A percentile compares a stretch with the other conserved stretches of the same genome.
These are phyloP conservation scores for Cyberlindnera amylophila DNA, from an alignment of 805 yeast species.

Conservation along the genomic window DNA sequence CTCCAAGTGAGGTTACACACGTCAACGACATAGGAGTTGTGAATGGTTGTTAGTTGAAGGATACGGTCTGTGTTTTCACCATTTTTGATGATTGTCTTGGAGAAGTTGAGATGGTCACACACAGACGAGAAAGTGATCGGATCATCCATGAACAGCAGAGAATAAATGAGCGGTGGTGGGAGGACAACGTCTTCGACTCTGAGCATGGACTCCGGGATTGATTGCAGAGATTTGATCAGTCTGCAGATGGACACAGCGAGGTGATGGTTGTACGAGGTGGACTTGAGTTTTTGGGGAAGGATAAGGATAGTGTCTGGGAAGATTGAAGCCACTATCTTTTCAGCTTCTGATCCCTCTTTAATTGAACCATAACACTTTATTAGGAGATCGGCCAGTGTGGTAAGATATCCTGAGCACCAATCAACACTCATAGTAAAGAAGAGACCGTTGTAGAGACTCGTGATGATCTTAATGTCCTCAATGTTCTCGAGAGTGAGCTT, in stretches of 20 bases:
- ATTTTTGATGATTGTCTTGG: conserved; percentile 21
- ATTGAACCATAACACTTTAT: conserved; percentile 1
- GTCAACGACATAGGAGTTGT: conserved; percentile 53
- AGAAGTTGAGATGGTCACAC: conserved; percentile 42
- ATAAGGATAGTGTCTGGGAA: conserved; percentile 3
- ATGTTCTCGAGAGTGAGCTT: conserved; percentile 1
- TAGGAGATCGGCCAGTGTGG: conserved; percentile 3
- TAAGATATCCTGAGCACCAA: conserved; percentile 14
- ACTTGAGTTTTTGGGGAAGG: background rate
- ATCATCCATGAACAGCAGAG: conserved; percentile 37
- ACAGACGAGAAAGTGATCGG: conserved; percentile 43
- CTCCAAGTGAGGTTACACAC: conserved; percentile 54
- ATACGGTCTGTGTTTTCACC: conserved; percentile 17
- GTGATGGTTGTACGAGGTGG: conserved; percentile 5
- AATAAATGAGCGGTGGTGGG: conserved; percentile 38
- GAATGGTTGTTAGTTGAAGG: conserved; percentile 31
- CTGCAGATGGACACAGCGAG: conserved; percentile 9
- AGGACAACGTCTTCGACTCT: conserved; percentile 30
- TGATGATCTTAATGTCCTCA: conserved; percentile 4
- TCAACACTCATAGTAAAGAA: background rate
- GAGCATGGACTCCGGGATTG: conserved; percentile 23
- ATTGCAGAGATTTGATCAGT: conserved; percentile 13
- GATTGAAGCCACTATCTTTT: background rate
- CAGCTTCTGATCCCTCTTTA: background rate
- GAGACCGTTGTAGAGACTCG: conserved; percentile 4